Evolutionary conservation across 257 asterid genomes (phyloP).

Genomic region (Capsicum rhomboideum): DNA sequence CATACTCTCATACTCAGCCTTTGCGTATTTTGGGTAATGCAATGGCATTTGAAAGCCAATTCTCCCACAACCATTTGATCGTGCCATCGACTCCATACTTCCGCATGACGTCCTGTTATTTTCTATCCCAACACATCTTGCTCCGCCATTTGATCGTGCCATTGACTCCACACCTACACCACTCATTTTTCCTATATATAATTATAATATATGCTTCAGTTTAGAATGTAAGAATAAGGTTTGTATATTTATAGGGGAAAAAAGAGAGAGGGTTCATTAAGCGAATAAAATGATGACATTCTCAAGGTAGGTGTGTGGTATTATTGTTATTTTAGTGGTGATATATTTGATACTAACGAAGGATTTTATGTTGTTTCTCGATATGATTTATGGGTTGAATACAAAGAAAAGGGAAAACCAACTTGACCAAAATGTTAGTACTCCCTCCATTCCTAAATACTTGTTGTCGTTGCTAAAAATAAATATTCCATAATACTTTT

Average conservation of each 20-base stretch:
- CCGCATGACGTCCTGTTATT: background rate
- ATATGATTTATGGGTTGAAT: background rate
- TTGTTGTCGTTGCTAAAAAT: too few species aligned
- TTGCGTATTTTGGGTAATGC: constrained; percentile 11
- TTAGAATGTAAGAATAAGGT: background rate
- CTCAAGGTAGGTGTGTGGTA: background rate
- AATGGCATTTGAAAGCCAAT: constrained; percentile 14
- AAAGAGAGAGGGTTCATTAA: background rate
- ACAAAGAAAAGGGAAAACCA: background rate
- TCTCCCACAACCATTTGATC: background rate
- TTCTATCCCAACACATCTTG: background rate
- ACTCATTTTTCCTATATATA: background rate
- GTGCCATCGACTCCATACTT: constrained; percentile 31
- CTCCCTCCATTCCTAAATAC: too few species aligned
- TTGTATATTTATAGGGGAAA: background rate
- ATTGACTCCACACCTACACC: constrained; percentile 4
- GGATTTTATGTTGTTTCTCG: background rate
- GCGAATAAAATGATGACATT: background rate
- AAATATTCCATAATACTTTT: too few species aligned
- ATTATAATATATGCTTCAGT: background rate
- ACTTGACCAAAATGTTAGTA: too few species aligned
- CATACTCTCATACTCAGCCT: constrained; percentile 15
- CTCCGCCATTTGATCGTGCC: background rate
- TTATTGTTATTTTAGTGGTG: background rate
- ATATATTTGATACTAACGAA: background rate